A percentile compares a stretch with the other conserved stretches of the same genome.
Conservation (phyloP, 345 rosid species). For the Pseudoturritis turrita region DNA sequence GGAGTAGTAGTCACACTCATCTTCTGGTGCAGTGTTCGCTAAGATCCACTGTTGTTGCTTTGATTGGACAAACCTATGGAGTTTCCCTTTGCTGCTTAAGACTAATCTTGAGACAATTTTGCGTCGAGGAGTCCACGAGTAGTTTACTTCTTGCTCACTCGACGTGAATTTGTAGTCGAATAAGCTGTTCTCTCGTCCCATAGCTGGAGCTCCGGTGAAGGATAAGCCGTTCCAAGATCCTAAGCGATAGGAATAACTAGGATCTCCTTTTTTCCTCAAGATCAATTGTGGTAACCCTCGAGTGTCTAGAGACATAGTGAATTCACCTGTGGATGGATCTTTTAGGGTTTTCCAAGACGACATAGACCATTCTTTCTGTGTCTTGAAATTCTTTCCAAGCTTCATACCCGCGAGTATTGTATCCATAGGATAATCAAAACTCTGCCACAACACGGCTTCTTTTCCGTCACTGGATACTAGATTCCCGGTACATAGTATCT, state of each 20-base stretch:
- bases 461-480: conserved; percentile 19
- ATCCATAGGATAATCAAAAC: conserved; percentile 72
- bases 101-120: conserved; percentile 41
- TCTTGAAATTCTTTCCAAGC: conserved; percentile 61
- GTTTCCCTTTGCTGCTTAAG: conserved; percentile 27
- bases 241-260: conserved; percentile 28
- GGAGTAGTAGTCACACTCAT: conserved; percentile 65
- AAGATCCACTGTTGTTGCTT: conserved; percentile 44
- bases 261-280: conserved; percentile 30
- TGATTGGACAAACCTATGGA: conserved; percentile 35
- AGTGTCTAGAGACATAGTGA: conserved; percentile 48
- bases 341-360: conserved; percentile 50
- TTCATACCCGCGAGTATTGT: conserved; percentile 76
- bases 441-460: conserved; percentile 62
- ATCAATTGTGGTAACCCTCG: conserved; percentile 65
- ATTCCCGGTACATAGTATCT: conserved; percentile 59
- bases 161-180: conserved; percentile 40
- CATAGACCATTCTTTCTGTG: conserved; percentile 43
- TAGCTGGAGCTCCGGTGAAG: conserved; percentile 26
- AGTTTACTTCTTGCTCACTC: conserved; percentile 32
- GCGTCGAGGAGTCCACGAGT: conserved; percentile 16
- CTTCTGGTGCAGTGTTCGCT: conserved; percentile 59
- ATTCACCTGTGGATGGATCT: conserved; percentile 63
- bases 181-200: conserved; percentile 20
- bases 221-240: conserved; percentile 76